Conservation (phyloP, 345 rosid species). For the Eutrema japonicum region DNA sequence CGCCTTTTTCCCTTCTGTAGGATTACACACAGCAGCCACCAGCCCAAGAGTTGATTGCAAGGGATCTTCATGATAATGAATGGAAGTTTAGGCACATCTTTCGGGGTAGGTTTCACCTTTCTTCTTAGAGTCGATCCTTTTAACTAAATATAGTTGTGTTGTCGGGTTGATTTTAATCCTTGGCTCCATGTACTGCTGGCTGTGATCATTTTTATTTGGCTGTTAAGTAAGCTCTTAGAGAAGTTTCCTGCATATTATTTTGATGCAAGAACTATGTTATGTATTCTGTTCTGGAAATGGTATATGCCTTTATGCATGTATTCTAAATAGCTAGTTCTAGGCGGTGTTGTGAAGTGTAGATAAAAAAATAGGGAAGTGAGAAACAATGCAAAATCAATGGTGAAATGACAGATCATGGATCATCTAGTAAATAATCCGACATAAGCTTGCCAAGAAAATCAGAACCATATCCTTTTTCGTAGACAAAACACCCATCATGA, state of each 20-base stretch:
- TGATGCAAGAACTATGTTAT: conserved; percentile 9
- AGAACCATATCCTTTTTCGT: neutral
- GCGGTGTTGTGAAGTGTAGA: neutral
- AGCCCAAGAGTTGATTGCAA: conserved; percentile 47
- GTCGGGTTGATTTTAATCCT: neutral
- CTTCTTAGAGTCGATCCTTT: neutral
- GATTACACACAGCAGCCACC: conserved; percentile 46
- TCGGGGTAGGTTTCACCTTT: conserved; percentile 41
- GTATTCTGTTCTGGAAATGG: neutral
- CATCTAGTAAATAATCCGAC: neutral
- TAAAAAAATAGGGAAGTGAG: neutral
- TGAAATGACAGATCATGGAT: neutral
- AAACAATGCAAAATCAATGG: neutral
- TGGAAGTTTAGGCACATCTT: conserved; percentile 54
- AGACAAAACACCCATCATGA: neutral
- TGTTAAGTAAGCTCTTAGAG: neutral
- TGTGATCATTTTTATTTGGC: conserved; percentile 1
- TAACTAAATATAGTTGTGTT: neutral
- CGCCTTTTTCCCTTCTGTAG: conserved; percentile 27
- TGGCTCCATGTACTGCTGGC: neutral
- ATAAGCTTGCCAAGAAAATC: neutral
- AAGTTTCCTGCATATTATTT: neutral
- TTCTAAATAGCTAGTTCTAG: neutral
- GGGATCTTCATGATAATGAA: conserved; percentile 51
- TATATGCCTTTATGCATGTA: neutral